Evolutionary conservation across 345 rosid species (phyloP).

Genomic region (Kernera saxatilis): DNA sequence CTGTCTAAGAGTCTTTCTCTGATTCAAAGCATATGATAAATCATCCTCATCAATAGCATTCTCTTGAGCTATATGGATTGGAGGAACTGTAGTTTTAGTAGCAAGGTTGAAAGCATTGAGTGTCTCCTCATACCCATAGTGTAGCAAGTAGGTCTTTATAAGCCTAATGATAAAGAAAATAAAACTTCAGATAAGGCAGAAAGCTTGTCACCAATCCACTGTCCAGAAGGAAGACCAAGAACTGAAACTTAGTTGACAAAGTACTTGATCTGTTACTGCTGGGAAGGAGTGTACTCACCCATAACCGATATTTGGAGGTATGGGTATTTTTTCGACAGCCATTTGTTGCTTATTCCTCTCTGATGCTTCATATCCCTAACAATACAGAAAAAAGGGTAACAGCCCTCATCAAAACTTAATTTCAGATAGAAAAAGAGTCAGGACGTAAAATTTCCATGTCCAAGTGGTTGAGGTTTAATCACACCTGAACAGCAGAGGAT

Average conservation of each 20-base stretch:
- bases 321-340: constrained; percentile 50
- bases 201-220: background rate
- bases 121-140: constrained; percentile 94
- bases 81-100: constrained; percentile 63
- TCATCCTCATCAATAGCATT: constrained; percentile 61
- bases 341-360: constrained; percentile 70
- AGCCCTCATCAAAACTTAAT: background rate
- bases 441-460: background rate
- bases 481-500: background rate
- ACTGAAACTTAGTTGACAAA: background rate
- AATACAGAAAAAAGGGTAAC: background rate
- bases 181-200: background rate
- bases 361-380: constrained; percentile 73
- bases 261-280: background rate
- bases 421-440: background rate
- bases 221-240: background rate
- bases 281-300: constrained; percentile 42
- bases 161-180: constrained; percentile 49
- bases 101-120: constrained; percentile 82
- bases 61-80: constrained; percentile 52
- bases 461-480: background rate
- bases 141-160: constrained; percentile 80
- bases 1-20: constrained; percentile 76
- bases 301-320: constrained; percentile 62
- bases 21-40: constrained; percentile 60